A percentile compares a stretch with the other conserved stretches of the same genome.
These are phyloP conservation scores for Ceratocystis cacaofunesta DNA, from an alignment of 2,329 filamentous ascomycete genomes.

Conservation along the genomic window DNA sequence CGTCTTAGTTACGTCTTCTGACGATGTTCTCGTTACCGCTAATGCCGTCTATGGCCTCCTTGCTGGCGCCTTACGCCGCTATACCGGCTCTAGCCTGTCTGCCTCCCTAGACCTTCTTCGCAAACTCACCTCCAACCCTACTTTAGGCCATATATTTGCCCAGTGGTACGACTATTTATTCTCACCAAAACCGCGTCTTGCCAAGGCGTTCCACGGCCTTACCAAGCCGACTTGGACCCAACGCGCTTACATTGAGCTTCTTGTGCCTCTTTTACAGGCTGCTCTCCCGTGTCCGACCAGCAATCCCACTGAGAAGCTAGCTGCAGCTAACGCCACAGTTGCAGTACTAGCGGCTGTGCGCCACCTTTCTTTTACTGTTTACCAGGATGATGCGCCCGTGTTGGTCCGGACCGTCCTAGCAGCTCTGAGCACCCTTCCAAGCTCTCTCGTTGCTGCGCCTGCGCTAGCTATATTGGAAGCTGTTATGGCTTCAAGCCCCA, in stretches of 20 bases:
- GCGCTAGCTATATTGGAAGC: constrained; percentile 35
- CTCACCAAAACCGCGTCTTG: constrained; percentile 27
- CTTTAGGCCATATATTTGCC: constrained; percentile 28
- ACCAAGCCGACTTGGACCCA: constrained; percentile 35
- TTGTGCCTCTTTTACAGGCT: constrained; percentile 30
- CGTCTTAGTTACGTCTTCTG: constrained; percentile 4
- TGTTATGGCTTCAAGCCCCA: constrained; percentile 33
- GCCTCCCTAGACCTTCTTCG: constrained; percentile 26
- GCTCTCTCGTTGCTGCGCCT: constrained; percentile 31
- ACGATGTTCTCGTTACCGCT: background rate
- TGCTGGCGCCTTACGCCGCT: constrained; percentile 27
- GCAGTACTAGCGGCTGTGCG: constrained; percentile 35
- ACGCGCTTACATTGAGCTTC: constrained; percentile 34
- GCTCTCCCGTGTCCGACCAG: constrained; percentile 27
- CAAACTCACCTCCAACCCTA: constrained; percentile 24
- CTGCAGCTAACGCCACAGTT: constrained; percentile 30
- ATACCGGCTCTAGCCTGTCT: constrained; percentile 25
- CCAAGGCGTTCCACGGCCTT: constrained; percentile 29
- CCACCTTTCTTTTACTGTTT: constrained; percentile 36
- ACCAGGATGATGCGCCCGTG: constrained; percentile 34
- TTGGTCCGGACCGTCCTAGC: constrained; percentile 37
- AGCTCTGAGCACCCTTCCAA: constrained; percentile 29
- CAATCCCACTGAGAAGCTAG: constrained; percentile 22
- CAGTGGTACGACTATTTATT: constrained; percentile 31
- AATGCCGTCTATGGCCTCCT: constrained; percentile 22